phyloP scores from a whole-genome alignment of 176 grass and related monocot genomes.

The Tuctoria greenei region DNA sequence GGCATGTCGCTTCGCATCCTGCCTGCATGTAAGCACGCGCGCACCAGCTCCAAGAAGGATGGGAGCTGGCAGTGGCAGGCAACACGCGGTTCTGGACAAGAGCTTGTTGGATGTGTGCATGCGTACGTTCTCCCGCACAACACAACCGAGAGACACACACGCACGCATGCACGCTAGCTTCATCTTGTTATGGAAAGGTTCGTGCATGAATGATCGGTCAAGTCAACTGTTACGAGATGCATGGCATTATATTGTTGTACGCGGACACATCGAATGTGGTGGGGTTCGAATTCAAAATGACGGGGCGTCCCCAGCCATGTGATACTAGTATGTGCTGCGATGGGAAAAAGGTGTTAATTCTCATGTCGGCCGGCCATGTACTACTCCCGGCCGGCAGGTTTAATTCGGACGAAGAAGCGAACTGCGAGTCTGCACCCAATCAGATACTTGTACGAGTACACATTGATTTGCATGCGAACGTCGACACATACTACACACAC shows the following conservation, averaged over 20 bases:
- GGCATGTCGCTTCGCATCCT: slow-evolving; percentile 6
- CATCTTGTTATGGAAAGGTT: not conserved
- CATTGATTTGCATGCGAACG: not conserved
- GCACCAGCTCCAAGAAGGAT: slow-evolving; percentile 1
- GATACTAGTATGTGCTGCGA: slow-evolving; percentile 4
- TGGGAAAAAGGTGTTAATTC: slow-evolving; percentile 37
- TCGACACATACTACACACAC: not conserved
- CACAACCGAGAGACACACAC: not conserved
- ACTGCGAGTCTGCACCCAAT: not conserved
- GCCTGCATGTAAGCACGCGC: not conserved
- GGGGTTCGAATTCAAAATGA: slow-evolving; percentile 42
- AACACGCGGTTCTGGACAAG: not conserved
- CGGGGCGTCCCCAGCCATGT: not conserved
- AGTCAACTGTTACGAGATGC: slow-evolving; percentile 35
- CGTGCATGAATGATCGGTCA: slow-evolving; percentile 31
- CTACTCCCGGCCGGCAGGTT: not conserved
- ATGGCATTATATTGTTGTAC: not conserved
- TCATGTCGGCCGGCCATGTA: slow-evolving; percentile 41
- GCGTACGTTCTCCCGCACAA: not conserved
- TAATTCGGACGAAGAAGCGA: not conserved
- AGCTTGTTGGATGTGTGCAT: not conserved
- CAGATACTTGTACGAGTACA: not conserved
- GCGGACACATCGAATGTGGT: slow-evolving; percentile 23
- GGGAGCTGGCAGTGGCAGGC: not conserved
- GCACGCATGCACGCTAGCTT: no score